These are phyloP conservation scores for Ustilago shanxiensis DNA, from an alignment of 1,284 basidiomycete genomes.

Conservation along the genomic window DNA sequence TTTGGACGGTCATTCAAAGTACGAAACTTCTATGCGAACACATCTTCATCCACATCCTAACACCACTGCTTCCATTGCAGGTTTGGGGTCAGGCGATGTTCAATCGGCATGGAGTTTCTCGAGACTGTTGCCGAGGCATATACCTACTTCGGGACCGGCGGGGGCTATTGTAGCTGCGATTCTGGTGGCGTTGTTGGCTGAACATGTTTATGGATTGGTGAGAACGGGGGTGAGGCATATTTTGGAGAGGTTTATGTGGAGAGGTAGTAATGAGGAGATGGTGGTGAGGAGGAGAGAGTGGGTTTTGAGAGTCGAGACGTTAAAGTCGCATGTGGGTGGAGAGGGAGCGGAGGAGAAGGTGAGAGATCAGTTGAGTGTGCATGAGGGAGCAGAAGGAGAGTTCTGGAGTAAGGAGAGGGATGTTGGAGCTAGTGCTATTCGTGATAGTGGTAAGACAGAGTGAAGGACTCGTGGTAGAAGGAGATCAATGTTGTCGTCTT, in stretches of 20 bases:
- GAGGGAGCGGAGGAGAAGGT: conserved; percentile 2
- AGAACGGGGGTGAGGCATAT: conserved; percentile 54
- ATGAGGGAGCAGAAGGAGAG: background rate
- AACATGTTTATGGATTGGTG: conserved; percentile 64
- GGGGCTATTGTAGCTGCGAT: conserved; percentile 60
- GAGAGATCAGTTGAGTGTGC: background rate
- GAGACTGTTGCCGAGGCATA: conserved; percentile 44
- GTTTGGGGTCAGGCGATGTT: background rate
- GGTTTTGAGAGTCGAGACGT: conserved; percentile 48
- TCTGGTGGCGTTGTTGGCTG: conserved; percentile 62
- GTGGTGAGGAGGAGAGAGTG: conserved; percentile 60
- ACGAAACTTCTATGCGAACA: conserved; percentile 58
- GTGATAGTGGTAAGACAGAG: conserved; percentile 25
- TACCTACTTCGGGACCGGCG: conserved; percentile 42
- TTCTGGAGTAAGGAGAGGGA: conserved; percentile 51
- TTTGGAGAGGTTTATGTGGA: conserved; percentile 62
- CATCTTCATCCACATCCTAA: conserved; percentile 38
- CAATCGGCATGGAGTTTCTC: conserved; percentile 48
- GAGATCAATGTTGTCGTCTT: no score
- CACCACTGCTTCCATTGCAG: background rate
- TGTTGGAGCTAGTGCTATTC: conserved; percentile 34
- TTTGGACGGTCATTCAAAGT: conserved; percentile 39
- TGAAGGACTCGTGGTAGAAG: background rate
- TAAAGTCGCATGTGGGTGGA: conserved; percentile 26
- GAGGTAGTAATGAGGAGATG: conserved; percentile 59